A percentile compares a stretch with the other conserved stretches of the same genome.
Conservation (phyloP, 805 yeast genomes). For the Lipomyces yamanashiensis region DNA sequence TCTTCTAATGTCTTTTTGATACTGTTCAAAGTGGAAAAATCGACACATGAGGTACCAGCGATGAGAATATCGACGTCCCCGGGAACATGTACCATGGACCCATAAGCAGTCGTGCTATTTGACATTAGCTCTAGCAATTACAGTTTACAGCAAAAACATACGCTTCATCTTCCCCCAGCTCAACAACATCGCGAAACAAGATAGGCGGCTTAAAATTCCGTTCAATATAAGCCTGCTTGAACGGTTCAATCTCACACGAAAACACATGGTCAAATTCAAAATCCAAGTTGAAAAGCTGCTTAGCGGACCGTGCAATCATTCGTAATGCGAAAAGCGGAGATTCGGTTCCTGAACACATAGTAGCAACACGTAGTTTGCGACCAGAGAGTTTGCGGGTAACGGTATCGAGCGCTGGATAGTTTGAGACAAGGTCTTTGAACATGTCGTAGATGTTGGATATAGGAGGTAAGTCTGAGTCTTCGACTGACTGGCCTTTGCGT, state of each 20-base stretch:
- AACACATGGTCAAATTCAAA: slow-evolving; percentile 23
- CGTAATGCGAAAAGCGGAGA: slow-evolving; percentile 22
- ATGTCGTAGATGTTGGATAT: slow-evolving; percentile 19
- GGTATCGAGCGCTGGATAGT: slow-evolving; percentile 4
- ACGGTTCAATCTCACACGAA: slow-evolving; percentile 27
- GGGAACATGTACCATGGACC: slow-evolving; percentile 14
- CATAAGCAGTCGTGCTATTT: slow-evolving; percentile 21
- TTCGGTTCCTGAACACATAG: slow-evolving; percentile 27
- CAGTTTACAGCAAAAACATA: not conserved
- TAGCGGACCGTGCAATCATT: slow-evolving; percentile 16
- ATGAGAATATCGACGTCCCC: slow-evolving; percentile 22
- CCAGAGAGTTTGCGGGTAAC: slow-evolving; percentile 14
- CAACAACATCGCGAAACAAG: slow-evolving; percentile 22
- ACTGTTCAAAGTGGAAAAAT: slow-evolving; percentile 22
- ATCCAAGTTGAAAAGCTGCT: not conserved
- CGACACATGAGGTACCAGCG: slow-evolving; percentile 29
- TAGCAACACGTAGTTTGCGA: slow-evolving; percentile 27
- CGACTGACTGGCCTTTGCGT: slow-evolving; percentile 16
- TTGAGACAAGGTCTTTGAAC: slow-evolving; percentile 21
- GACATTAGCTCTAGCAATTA: too few species aligned
- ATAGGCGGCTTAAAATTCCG: slow-evolving; percentile 24
- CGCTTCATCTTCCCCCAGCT: slow-evolving; percentile 22
- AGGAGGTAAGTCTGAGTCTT: slow-evolving; percentile 21
- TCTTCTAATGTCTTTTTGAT: slow-evolving; percentile 10
- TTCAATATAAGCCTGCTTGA: slow-evolving; percentile 28